These are phyloP conservation scores for Botrytis medusae DNA, from an alignment of 2,329 filamentous ascomycete species.

Conservation along the genomic window DNA sequence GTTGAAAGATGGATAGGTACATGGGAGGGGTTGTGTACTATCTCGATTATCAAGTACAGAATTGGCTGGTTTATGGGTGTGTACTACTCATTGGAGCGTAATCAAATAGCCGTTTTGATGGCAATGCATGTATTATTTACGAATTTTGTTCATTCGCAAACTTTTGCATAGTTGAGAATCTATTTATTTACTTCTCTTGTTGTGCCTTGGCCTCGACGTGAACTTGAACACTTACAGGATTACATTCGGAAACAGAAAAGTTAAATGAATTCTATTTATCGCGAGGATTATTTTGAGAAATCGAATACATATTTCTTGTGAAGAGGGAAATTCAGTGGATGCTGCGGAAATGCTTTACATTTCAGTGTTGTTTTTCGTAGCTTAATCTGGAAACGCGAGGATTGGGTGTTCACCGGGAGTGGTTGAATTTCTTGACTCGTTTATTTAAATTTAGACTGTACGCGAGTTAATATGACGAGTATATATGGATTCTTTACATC, in stretches of 20 bases:
- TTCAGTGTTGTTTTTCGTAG: neutral
- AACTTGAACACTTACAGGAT: accelerated
- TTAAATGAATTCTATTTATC: accelerated
- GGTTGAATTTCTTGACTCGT: accelerated
- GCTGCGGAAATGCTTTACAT: neutral
- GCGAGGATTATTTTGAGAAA: neutral
- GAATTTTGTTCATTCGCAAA: accelerated
- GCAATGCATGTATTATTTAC: neutral
- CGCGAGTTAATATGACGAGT: neutral
- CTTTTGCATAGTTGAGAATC: neutral
- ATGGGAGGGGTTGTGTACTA: neutral
- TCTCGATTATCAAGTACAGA: neutral
- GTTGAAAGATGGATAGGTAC: neutral
- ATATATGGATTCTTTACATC: accelerated
- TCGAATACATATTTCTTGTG: neutral
- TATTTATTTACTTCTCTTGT: neutral
- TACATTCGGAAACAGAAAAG: neutral
- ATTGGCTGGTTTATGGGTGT: neutral
- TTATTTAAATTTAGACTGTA: neutral
- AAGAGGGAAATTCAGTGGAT: too few relatives aligned
- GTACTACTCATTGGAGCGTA: neutral
- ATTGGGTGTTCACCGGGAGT: neutral
- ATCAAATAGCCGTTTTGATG: neutral
- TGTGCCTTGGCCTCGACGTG: accelerated
- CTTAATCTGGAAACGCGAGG: accelerated